Evolutionary conservation across 2,329 filamentous ascomycete genomes (phyloP).

Genomic region (Arthroderma sp.): DNA sequence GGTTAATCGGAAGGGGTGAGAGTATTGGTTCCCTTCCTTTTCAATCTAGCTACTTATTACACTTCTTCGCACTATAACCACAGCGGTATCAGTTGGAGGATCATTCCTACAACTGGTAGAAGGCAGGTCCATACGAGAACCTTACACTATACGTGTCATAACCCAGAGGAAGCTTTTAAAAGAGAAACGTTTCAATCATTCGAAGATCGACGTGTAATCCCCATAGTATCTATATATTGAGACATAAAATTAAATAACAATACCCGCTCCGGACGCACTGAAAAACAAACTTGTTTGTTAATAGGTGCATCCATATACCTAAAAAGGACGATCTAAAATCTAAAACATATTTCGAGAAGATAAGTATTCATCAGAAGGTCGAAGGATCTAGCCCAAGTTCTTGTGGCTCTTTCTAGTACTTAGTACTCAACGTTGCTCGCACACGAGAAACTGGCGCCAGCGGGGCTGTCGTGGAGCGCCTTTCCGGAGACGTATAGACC

Average conservation of each 20-base stretch:
- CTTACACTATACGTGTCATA: not conserved
- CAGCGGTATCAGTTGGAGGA: too few relatives aligned
- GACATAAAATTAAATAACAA: not conserved
- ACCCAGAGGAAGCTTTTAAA: not conserved
- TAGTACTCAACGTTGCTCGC: conserved; percentile 11
- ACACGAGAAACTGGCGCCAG: conserved; percentile 30
- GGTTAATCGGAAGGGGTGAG: too few relatives aligned
- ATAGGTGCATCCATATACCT: not conserved
- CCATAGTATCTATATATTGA: not conserved
- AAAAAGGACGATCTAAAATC: not conserved
- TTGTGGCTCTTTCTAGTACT: not conserved
- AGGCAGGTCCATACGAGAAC: too few relatives aligned
- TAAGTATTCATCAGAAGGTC: not conserved
- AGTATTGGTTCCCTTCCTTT: too few relatives aligned
- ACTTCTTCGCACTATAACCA: too few relatives aligned
- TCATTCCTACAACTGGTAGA: too few relatives aligned
- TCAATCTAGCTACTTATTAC: too few relatives aligned
- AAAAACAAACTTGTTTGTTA: not conserved
- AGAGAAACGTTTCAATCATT: conserved; percentile 2
- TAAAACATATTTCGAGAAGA: not conserved
- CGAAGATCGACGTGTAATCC: not conserved
- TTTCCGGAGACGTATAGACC: conserved; percentile 33
- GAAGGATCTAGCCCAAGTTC: not conserved
- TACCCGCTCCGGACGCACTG: not conserved
- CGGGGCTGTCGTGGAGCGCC: conserved; percentile 26